phyloP scores from a whole-genome alignment of 805 yeast species.

The Cyberlindnera japonica region DNA sequence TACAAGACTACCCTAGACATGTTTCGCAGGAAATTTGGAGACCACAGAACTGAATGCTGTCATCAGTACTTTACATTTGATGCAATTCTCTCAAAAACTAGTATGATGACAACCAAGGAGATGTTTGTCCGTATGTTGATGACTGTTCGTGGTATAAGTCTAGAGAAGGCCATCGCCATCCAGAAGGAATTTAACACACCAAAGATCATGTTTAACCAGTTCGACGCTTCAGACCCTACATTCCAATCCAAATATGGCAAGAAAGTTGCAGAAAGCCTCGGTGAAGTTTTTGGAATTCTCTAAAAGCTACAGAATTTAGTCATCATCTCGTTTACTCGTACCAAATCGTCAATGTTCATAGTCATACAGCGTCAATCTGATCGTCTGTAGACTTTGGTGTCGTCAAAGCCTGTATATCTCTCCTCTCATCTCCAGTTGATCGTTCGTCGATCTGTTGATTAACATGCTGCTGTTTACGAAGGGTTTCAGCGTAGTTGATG shows the following conservation, averaged over 20 bases:
- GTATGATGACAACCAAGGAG: constrained; percentile 68
- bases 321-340: neutral
- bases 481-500: constrained; percentile 28
- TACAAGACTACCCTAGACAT: constrained; percentile 38
- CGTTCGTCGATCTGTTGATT: neutral
- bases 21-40: constrained; percentile 45
- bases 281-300: constrained; percentile 13
- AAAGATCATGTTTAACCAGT: constrained; percentile 48
- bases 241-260: constrained; percentile 30
- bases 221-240: constrained; percentile 24
- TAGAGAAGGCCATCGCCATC: constrained; percentile 79
- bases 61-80: constrained; percentile 57
- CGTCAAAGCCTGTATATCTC: no score
- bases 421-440: neutral
- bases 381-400: no score
- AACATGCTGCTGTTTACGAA: neutral
- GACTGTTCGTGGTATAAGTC: constrained; percentile 74
- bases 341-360: neutral
- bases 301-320: no score
- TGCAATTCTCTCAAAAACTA: constrained; percentile 64
- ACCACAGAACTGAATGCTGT: constrained; percentile 33
- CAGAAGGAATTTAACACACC: constrained; percentile 76
- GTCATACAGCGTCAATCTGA: no score
- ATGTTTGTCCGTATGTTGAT: constrained; percentile 71
- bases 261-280: constrained; percentile 21